Percentiles rank a stretch among this genome's conserved stretches.
phyloP scores from a whole-genome alignment of 805 yeast species.

The Ogataea kodamae region DNA sequence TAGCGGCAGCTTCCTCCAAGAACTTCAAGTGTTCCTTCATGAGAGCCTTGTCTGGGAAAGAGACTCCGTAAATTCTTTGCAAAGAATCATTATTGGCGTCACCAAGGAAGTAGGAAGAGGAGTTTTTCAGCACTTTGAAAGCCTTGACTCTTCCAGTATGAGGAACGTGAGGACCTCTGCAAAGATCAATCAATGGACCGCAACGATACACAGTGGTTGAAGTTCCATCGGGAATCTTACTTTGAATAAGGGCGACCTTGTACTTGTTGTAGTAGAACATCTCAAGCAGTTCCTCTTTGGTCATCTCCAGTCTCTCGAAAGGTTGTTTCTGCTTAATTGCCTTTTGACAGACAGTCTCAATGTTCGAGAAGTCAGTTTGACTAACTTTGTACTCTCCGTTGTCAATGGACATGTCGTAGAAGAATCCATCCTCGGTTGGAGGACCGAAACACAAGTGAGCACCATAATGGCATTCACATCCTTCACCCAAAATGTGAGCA shows the following conservation, averaged over 20 bases:
- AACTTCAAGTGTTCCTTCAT: constrained; percentile 94
- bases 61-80: constrained; percentile 96
- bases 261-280: constrained; percentile 97
- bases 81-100: constrained; percentile 89
- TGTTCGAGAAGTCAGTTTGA: constrained; percentile 75
- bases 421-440: constrained; percentile 96
- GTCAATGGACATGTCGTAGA: constrained; percentile 89
- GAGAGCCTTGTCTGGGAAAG: constrained; percentile 96
- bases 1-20: constrained; percentile 90
- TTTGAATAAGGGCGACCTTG: constrained; percentile 80
- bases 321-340: constrained; percentile 94
- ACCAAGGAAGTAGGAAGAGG: constrained; percentile 94
- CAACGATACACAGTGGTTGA: constrained; percentile 96
- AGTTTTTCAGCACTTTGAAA: constrained; percentile 89
- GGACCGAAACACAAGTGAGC: constrained; percentile 94
- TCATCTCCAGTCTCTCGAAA: constrained; percentile 87
- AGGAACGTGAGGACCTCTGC: constrained; percentile 97
- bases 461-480: constrained; percentile 94
- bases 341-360: constrained; percentile 83
- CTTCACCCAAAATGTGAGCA: constrained; percentile 97
- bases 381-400: constrained; percentile 73
- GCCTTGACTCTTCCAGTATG: constrained; percentile 96
- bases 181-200: constrained; percentile 94
- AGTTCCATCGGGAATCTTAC: constrained; percentile 93
- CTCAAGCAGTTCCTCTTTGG: constrained; percentile 84